Conservation (phyloP, 2,329 filamentous ascomycete genomes). For the Alternaria metachromatica region DNA sequence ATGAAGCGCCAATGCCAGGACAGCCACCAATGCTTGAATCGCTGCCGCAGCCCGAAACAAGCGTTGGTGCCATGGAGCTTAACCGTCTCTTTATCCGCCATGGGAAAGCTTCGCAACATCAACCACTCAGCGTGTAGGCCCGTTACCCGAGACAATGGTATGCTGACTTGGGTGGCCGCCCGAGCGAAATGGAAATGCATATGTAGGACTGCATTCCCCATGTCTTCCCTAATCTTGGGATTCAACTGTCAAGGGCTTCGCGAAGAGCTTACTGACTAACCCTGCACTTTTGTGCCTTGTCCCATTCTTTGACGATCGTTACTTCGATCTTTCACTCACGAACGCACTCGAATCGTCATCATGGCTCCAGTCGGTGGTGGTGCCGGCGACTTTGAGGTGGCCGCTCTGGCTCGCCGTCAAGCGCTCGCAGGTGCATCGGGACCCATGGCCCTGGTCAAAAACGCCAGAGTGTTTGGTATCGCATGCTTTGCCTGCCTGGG, state of each 20-base stretch:
- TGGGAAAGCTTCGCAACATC: background rate
- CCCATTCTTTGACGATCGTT: background rate
- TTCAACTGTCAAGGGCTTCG: constrained; percentile 5
- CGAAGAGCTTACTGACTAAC: background rate
- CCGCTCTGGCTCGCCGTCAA: constrained; percentile 51
- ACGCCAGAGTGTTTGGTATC: constrained; percentile 61
- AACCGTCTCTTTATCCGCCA: constrained; percentile 8
- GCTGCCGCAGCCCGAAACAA: background rate
- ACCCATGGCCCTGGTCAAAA: constrained; percentile 57
- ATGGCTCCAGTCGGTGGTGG: constrained; percentile 50
- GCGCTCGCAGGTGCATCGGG: constrained; percentile 51
- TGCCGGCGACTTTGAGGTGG: constrained; percentile 46
- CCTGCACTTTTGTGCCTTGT: background rate
- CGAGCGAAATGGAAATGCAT: constrained; percentile 3
- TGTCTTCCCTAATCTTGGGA: background rate
- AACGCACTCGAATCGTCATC: constrained; percentile 6
- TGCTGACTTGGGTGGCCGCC: background rate
- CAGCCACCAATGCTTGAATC: constrained; percentile 4
- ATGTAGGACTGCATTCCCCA: constrained; percentile 6
- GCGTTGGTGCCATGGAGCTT: constrained; percentile 10
- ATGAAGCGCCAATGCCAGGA: background rate
- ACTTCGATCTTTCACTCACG: background rate
- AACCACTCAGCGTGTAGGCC: constrained; percentile 1
- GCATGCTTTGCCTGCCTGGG: constrained; percentile 61
- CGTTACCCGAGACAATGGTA: background rate